A percentile compares a stretch with the other conserved stretches of the same genome.
Conservation (phyloP, 208 protist species). For the Baffinella frigidus region DNA sequence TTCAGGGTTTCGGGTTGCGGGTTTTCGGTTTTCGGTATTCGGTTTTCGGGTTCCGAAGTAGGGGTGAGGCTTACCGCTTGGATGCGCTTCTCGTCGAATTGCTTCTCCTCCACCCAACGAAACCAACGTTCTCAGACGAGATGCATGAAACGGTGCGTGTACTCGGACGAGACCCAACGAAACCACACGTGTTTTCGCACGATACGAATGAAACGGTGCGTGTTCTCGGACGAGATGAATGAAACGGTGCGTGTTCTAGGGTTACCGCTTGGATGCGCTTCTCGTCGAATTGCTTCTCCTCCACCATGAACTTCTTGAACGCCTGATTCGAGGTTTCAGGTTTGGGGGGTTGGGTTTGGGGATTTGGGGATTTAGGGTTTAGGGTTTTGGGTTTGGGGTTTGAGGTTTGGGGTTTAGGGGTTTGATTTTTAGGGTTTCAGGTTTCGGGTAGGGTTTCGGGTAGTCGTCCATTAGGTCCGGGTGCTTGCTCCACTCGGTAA, state of each 20-base stretch:
- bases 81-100: background rate
- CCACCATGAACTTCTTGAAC: background rate
- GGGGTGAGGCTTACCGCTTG: too few relatives aligned
- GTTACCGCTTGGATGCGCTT: background rate
- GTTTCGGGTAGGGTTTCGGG: background rate
- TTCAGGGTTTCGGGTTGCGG: too few relatives aligned
- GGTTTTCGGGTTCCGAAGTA: too few relatives aligned
- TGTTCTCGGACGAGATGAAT: too few relatives aligned
- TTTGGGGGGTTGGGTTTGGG: background rate
- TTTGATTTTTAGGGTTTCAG: background rate
- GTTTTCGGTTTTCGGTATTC: too few relatives aligned
- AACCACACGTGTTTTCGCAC: too few relatives aligned
- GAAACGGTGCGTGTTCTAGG: too few relatives aligned
- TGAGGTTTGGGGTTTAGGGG: background rate
- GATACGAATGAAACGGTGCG: too few relatives aligned
- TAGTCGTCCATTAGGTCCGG: background rate
- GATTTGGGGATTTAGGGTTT: background rate
- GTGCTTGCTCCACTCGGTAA: background rate
- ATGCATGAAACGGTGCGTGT: too few relatives aligned
- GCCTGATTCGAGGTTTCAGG: background rate
- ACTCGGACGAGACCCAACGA: too few relatives aligned
- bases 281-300: slow-evolving; percentile 14
- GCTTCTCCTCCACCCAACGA: slow-evolving; percentile 14
- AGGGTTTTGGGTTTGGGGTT: background rate
- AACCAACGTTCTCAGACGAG: too few relatives aligned